These are phyloP conservation scores for Epichloe scottii DNA, from an alignment of 2,329 filamentous ascomycete species.

Conservation along the genomic window DNA sequence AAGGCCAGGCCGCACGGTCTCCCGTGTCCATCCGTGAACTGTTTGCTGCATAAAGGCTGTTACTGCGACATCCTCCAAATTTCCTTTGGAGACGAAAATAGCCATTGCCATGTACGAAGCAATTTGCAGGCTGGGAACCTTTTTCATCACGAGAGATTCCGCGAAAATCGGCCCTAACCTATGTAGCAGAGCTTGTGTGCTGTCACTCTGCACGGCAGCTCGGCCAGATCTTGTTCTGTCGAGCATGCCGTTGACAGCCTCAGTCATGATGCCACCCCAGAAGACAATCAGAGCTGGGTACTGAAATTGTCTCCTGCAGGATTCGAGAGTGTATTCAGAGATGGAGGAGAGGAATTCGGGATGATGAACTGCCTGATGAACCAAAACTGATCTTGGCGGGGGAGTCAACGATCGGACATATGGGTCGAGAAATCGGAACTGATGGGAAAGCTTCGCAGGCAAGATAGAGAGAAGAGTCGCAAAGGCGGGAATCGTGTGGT, in stretches of 20 bases:
- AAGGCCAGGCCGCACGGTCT: slow-evolving; percentile 61
- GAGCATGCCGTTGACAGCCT: slow-evolving; percentile 72
- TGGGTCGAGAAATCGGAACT: slow-evolving; percentile 74
- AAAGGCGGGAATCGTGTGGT: slow-evolving; percentile 78
- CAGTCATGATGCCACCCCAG: slow-evolving; percentile 80
- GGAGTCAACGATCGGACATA: slow-evolving; percentile 68
- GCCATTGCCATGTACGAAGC: slow-evolving; percentile 86
- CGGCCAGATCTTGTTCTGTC: slow-evolving; percentile 67
- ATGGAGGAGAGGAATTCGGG: slow-evolving; percentile 62
- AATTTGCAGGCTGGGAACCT: slow-evolving; percentile 66
- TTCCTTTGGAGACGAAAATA: slow-evolving; percentile 72
- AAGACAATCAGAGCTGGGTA: slow-evolving; percentile 73
- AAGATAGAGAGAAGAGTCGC: slow-evolving; percentile 77
- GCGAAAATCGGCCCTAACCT: slow-evolving; percentile 57
- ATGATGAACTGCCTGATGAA: slow-evolving; percentile 73
- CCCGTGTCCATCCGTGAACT: slow-evolving; percentile 59
- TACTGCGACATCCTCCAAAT: slow-evolving; percentile 67
- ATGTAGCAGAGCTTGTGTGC: slow-evolving; percentile 66
- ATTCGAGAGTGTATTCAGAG: slow-evolving; percentile 66
- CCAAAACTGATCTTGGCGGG: slow-evolving; percentile 68
- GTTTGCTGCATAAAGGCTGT: slow-evolving; percentile 84
- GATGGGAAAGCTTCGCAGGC: slow-evolving; percentile 57
- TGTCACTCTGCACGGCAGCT: slow-evolving; percentile 61
- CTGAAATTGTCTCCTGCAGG: slow-evolving; percentile 58
- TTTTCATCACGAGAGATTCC: slow-evolving; percentile 62